Conservation (phyloP, 306 rosid species). For the Fragaria nilgerrensis region DNA sequence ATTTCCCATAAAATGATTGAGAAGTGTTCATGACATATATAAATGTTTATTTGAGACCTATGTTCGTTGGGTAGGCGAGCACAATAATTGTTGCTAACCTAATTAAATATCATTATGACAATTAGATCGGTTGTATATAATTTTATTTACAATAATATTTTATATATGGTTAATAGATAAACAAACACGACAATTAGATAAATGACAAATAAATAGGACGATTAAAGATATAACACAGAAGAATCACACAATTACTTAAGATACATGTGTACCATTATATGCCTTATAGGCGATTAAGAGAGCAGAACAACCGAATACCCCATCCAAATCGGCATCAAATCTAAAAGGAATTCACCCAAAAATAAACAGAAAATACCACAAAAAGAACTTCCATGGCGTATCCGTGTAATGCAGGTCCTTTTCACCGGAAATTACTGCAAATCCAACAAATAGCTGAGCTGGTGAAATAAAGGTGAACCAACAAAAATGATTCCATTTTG, state of each 20-base stretch:
- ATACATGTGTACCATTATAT: not conserved
- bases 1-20: not conserved
- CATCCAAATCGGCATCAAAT: not conserved
- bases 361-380: not conserved
- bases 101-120: not conserved
- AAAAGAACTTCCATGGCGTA: not conserved
- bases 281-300: not conserved
- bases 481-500: not conserved
- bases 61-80: not conserved
- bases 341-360: not conserved
- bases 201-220: not conserved
- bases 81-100: not conserved
- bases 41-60: too few relatives aligned
- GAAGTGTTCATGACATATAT: not conserved
- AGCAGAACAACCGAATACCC: not conserved
- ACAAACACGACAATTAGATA: fast-evolving
- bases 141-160: not conserved
- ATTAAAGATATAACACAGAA: not conserved
- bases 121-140: too few relatives aligned
- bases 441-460: not conserved
- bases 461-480: not conserved
- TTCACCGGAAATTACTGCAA: not conserved
- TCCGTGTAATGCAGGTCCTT: not conserved
- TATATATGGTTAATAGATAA: too few relatives aligned
- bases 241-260: not conserved